phyloP scores from a whole-genome alignment of 306 rosid species.

The Bauhinia variegata region DNA sequence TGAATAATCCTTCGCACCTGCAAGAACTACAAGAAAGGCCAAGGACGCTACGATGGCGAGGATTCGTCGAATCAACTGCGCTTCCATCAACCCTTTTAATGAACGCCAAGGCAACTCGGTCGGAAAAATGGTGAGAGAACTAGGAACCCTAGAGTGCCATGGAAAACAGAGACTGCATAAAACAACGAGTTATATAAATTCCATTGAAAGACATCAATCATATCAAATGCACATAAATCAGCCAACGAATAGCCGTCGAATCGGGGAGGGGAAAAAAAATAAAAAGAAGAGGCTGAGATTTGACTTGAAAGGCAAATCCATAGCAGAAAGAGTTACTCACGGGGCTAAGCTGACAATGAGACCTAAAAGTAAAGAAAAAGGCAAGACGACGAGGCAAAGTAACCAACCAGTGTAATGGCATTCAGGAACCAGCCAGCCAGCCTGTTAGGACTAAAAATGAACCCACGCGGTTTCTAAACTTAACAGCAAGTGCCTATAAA shows the following conservation, averaged over 20 bases:
- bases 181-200: constrained; percentile 18
- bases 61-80: constrained; percentile 26
- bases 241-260: constrained; percentile 58
- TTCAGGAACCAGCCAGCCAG: constrained; percentile 13
- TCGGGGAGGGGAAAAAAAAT: neutral
- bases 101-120: neutral
- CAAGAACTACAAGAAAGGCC: constrained; percentile 32
- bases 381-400: constrained; percentile 31
- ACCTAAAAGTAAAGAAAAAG: constrained; percentile 25
- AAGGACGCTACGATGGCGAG: constrained; percentile 5
- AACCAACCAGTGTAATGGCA: neutral
- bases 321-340: constrained; percentile 5
- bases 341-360: constrained; percentile 19
- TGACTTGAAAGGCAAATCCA: constrained; percentile 33
- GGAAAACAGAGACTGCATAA: neutral
- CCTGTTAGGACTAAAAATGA: constrained; percentile 3
- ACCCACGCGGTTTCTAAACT: constrained; percentile 15
- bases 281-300: constrained; percentile 27
- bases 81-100: constrained; percentile 35
- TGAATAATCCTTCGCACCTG: neutral
- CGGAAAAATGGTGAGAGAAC: too few relatives aligned
- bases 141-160: too few relatives aligned
- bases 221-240: constrained; percentile 29
- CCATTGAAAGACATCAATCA: constrained; percentile 33
- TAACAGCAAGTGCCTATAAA: constrained; percentile 1